Conservation (phyloP, 306 rosid species). For the Prunus padus region DNA sequence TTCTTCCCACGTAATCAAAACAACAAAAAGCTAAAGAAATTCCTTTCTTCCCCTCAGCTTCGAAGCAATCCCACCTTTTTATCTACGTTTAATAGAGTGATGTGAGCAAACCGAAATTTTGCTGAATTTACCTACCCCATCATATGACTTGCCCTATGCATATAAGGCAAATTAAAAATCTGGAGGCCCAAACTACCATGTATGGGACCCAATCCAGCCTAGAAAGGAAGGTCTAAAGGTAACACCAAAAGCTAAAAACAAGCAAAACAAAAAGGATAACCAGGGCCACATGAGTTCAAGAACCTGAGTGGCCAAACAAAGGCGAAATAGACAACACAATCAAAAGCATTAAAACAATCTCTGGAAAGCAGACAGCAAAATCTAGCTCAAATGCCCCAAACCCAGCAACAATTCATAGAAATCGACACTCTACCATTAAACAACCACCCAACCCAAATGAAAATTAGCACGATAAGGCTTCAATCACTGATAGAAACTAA, state of each 20-base stretch:
- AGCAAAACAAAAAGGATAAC: slow-evolving; percentile 31
- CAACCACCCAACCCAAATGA: slow-evolving; percentile 32
- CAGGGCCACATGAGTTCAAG: slow-evolving; percentile 7
- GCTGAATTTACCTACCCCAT: slow-evolving; percentile 21
- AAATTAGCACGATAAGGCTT: neutral
- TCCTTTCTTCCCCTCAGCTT: slow-evolving; percentile 15
- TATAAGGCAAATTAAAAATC: slow-evolving; percentile 20
- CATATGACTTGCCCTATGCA: slow-evolving; percentile 22
- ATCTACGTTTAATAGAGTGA: slow-evolving; percentile 12
- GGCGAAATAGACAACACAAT: slow-evolving; percentile 6
- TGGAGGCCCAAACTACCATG: slow-evolving; percentile 20
- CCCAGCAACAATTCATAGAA: slow-evolving; percentile 10
- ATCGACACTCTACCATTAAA: slow-evolving; percentile 2
- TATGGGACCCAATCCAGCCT: slow-evolving; percentile 46
- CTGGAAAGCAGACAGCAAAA: slow-evolving; percentile 11
- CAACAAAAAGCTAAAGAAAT: slow-evolving; percentile 2
- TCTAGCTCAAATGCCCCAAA: slow-evolving; percentile 9
- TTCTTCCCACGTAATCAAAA: slow-evolving; percentile 15
- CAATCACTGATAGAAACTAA: neutral
- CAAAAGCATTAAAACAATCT: slow-evolving; percentile 20
- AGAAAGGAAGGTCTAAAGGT: slow-evolving; percentile 40
- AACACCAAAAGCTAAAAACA: slow-evolving; percentile 33
- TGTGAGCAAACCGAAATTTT: slow-evolving; percentile 24
- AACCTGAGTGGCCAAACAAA: slow-evolving; percentile 21
- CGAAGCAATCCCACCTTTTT: slow-evolving; percentile 4